Conservation (phyloP, 768 basidiomycete species). For the Lactarius evosmus region DNA sequence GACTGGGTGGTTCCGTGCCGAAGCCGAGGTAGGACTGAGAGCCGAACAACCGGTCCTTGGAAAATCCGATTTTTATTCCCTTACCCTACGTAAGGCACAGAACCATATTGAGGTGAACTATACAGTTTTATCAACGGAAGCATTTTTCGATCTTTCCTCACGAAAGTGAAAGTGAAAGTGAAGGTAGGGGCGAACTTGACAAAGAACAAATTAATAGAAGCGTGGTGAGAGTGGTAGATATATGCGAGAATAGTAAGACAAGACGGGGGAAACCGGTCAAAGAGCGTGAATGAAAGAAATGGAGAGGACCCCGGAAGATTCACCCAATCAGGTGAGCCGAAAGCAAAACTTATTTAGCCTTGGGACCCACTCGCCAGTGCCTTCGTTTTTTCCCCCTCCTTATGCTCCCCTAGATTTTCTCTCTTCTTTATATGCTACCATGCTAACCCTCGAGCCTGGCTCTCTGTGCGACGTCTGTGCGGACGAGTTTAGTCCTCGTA, state of each 20-base stretch:
- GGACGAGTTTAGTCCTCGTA: slow-evolving; percentile 75
- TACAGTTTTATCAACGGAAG: slow-evolving; percentile 15
- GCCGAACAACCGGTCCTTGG: slow-evolving; percentile 11
- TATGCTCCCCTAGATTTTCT: slow-evolving; percentile 25
- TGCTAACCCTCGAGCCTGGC: slow-evolving; percentile 81
- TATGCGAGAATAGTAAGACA: not conserved
- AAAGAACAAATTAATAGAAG: slow-evolving; percentile 1
- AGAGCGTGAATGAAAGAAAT: slow-evolving; percentile 9
- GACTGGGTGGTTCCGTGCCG: slow-evolving; percentile 19
- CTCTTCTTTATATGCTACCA: slow-evolving; percentile 35
- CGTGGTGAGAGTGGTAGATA: not conserved
- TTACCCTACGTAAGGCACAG: slow-evolving; percentile 21
- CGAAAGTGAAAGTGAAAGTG: not conserved
- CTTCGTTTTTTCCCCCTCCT: slow-evolving; percentile 19
- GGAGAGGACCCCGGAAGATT: slow-evolving; percentile 25
- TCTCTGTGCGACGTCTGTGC: slow-evolving; percentile 89
- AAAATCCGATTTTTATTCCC: slow-evolving; percentile 9
- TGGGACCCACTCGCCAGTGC: slow-evolving; percentile 3
- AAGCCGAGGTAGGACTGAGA: slow-evolving; percentile 13
- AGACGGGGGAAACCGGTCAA: slow-evolving; percentile 11
- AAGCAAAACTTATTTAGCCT: slow-evolving; percentile 20
- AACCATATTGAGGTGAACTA: slow-evolving; percentile 19
- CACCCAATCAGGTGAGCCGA: slow-evolving; percentile 18
- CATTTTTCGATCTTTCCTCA: not conserved
- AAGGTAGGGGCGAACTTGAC: not conserved